Base-by-base conservation (phyloP, 495 filamentous ascomycete genomes). In the Neurospora sp. region DNA sequence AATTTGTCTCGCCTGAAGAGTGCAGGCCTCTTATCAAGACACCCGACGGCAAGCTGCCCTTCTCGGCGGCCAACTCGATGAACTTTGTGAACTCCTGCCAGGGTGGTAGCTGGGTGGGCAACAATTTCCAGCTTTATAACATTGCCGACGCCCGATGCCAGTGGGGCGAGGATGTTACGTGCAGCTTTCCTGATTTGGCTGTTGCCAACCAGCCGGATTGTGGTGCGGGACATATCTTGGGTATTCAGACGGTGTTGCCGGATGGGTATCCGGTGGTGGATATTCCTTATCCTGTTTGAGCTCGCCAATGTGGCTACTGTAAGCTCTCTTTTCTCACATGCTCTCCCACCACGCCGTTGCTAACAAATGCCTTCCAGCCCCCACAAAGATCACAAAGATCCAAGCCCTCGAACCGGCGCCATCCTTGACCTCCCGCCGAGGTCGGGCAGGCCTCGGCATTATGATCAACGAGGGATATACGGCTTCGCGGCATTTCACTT, bases 61-160 rank as follows among this genome's bases (percentile, higher is more conserved):
- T 86, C 27, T 80, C 78, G 69, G 84, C 80, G 5, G 73, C 83
- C 16, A 86, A 84, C 76, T 82, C 81, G 75, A 84, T 86, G 76
- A 83, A 84, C 69, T 86, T 77, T 41, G 60, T 86, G 7, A 73
- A 77, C 12, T 79, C 76, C 70, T 86, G 83, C 72, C 79, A 18
- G 27, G 23, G 23, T 7, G 54, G 54, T 14, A 83, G 78, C 73
- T 85, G 75, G 77, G 82, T 83, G 1, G 80, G 77, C 2, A 69
- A 75, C 60, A 80, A 84, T 72, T 80, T 81, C 69, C 74, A 76
- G 20, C 77, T 84, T 2, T 82, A 79, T 75, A 85, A 83, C 70
- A 81, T 84, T 62, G 74, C 78, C 39, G 82, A 83, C 73, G 69
- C 81, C 8, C 75, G 76, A 2, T 85, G 82, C 75, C 74, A 80